Conservation (phyloP, 2,329 filamentous ascomycete genomes). For the Sarocladium brachiariae region DNA sequence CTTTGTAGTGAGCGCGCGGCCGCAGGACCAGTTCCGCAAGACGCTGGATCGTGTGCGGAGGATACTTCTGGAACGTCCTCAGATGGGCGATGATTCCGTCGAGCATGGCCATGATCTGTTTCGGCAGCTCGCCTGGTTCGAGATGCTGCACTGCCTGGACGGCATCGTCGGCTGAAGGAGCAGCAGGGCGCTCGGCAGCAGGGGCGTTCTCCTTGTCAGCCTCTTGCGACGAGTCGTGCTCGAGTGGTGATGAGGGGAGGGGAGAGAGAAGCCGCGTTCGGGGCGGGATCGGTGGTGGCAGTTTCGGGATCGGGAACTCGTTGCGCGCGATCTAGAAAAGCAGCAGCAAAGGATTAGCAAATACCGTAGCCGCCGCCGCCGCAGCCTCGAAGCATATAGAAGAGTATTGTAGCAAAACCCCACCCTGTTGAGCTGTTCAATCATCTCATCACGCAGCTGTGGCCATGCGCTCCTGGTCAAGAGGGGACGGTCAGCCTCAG, state of each 20-base stretch:
- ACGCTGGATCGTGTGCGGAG: constrained; percentile 89
- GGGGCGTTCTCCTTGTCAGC: constrained; percentile 64
- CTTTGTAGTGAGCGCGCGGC: constrained; percentile 73
- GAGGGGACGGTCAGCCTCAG: neutral
- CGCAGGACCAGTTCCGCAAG: constrained; percentile 77
- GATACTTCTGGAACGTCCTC: constrained; percentile 62
- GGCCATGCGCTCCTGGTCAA: constrained; percentile 49
- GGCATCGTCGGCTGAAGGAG: constrained; percentile 27
- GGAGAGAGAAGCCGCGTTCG: constrained; percentile 35
- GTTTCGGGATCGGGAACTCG: constrained; percentile 66
- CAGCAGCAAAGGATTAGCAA: no score
- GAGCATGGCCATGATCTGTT: constrained; percentile 57
- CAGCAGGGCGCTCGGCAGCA: constrained; percentile 27
- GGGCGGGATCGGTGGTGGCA: constrained; percentile 37
- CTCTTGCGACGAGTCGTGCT: constrained; percentile 43
- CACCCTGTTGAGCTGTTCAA: constrained; percentile 63
- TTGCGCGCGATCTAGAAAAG: constrained; percentile 60
- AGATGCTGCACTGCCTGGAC: constrained; percentile 22
- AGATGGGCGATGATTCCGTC: constrained; percentile 55
- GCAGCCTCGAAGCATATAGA: no score
- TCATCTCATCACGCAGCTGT: constrained; percentile 54
- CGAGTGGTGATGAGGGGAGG: constrained; percentile 37
- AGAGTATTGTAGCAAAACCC: no score
- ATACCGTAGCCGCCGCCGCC: no score
- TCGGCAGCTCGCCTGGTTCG: constrained; percentile 48